phyloP scores from a whole-genome alignment of 768 basidiomycete species.

The Amanita rimosa region DNA sequence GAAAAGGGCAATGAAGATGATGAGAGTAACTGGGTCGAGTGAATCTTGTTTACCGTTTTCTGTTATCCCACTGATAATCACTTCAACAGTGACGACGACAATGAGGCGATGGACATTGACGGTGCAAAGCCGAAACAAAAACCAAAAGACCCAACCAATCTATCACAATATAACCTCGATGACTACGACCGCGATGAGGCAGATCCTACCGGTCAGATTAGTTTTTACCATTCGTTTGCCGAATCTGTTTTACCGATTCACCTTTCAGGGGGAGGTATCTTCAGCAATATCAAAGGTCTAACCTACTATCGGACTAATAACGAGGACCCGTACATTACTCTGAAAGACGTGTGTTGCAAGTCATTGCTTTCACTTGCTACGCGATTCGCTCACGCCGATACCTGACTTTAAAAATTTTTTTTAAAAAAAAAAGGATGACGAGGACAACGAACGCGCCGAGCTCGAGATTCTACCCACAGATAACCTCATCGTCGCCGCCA shows the following conservation, averaged over 20 bases:
- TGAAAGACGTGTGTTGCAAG: constrained; percentile 65
- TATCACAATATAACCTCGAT: constrained; percentile 84
- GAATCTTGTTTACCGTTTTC: constrained; percentile 26
- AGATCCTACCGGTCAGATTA: constrained; percentile 20
- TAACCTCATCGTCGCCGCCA: constrained; percentile 85
- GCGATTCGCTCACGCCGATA: neutral
- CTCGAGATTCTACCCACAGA: constrained; percentile 84
- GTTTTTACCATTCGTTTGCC: neutral
- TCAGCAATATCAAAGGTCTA: constrained; percentile 92
- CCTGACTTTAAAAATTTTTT: too few species aligned
- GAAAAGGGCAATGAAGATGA: constrained; percentile 32
- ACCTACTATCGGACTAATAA: constrained; percentile 85
- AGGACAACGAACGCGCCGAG: constrained; percentile 80
- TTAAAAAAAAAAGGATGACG: constrained; percentile 53
- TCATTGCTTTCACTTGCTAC: constrained; percentile 5
- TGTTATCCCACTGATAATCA: constrained; percentile 10
- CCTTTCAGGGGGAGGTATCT: constrained; percentile 43
- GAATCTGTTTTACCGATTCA: constrained; percentile 1
- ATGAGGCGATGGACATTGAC: constrained; percentile 57
- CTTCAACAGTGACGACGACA: constrained; percentile 28
- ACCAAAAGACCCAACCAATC: constrained; percentile 37
- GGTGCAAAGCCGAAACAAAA: constrained; percentile 21
- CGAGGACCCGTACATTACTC: constrained; percentile 93
- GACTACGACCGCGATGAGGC: constrained; percentile 77
- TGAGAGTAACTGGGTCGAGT: constrained; percentile 80